Evolutionary conservation across 805 yeast species (phyloP).

Genomic region (Kodamaea kaohsiungensis): DNA sequence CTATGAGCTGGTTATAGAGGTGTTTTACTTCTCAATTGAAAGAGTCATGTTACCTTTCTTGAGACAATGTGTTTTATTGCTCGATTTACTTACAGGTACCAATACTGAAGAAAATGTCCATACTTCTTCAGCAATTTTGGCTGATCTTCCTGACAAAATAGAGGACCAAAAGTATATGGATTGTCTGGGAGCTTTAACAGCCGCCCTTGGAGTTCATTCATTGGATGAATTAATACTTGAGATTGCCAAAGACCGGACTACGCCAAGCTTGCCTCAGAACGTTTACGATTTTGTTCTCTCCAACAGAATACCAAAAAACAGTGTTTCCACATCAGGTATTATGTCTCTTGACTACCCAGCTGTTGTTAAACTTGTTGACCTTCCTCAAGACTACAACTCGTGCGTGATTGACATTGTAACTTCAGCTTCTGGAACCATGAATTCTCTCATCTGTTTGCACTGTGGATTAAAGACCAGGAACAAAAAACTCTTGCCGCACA

Average conservation of each 20-base stretch:
- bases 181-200: constrained; percentile 25
- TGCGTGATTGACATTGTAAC: constrained; percentile 26
- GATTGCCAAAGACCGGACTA: neutral
- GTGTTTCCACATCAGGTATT: neutral
- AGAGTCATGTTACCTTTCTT: constrained; percentile 32
- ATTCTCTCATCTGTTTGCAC: constrained; percentile 29
- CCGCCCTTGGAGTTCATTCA: constrained; percentile 25
- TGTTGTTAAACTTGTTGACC: constrained; percentile 49
- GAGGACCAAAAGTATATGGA: constrained; percentile 18
- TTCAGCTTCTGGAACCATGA: neutral
- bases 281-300: neutral
- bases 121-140: constrained; percentile 16
- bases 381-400: constrained; percentile 45
- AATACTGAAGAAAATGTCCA: constrained; percentile 25
- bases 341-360: constrained; percentile 51
- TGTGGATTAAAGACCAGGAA: constrained; percentile 31
- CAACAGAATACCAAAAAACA: neutral
- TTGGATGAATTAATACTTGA: constrained; percentile 19
- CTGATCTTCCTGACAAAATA: constrained; percentile 18
- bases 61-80: constrained; percentile 34
- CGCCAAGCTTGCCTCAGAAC: neutral
- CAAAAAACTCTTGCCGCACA: constrained; percentile 22
- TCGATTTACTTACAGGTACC: constrained; percentile 33
- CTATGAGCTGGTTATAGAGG: neutral
- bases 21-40: constrained; percentile 16